A percentile compares a stretch with the other conserved stretches of the same genome.
Conservation (phyloP, 352 stramenopile species). For the Pythium angustatum region DNA sequence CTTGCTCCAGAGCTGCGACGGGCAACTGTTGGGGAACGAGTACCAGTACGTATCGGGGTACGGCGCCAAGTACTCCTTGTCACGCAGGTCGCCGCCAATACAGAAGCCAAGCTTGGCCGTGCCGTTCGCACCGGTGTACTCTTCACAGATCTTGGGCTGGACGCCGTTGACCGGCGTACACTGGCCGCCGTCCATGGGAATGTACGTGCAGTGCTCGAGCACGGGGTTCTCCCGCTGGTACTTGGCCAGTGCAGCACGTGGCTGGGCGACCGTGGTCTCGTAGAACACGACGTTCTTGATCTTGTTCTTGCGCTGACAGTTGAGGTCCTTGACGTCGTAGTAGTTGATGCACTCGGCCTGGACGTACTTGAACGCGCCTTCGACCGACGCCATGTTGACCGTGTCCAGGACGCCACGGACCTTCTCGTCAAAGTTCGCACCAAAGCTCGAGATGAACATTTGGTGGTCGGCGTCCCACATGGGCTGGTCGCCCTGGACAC, state of each 20-base stretch:
- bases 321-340: constrained; percentile 27
- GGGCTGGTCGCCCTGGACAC: constrained; percentile 37
- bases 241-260: constrained; percentile 35
- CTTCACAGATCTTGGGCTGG: constrained; percentile 43
- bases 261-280: constrained; percentile 36
- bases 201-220: constrained; percentile 52
- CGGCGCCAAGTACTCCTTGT: constrained; percentile 53
- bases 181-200: constrained; percentile 59
- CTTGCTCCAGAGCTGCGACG: constrained; percentile 40
- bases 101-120: constrained; percentile 50
- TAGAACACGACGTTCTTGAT: constrained; percentile 49
- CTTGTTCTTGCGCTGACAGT: constrained; percentile 42
- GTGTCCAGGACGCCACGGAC: constrained; percentile 33
- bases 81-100: constrained; percentile 41
- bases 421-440: constrained; percentile 31
- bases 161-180: constrained; percentile 48
- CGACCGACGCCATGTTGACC: constrained; percentile 60
- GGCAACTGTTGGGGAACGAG: constrained; percentile 73
- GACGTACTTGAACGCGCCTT: constrained; percentile 87
- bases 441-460: constrained; percentile 30
- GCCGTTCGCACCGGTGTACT: constrained; percentile 50
- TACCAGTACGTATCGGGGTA: constrained; percentile 84
- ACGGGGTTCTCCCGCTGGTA: constrained; percentile 41
- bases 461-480: constrained; percentile 35
- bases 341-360: constrained; percentile 86